Base-by-base conservation (phyloP, 805 yeast genomes). In the Wickerhamiella sorbophila region DNA sequence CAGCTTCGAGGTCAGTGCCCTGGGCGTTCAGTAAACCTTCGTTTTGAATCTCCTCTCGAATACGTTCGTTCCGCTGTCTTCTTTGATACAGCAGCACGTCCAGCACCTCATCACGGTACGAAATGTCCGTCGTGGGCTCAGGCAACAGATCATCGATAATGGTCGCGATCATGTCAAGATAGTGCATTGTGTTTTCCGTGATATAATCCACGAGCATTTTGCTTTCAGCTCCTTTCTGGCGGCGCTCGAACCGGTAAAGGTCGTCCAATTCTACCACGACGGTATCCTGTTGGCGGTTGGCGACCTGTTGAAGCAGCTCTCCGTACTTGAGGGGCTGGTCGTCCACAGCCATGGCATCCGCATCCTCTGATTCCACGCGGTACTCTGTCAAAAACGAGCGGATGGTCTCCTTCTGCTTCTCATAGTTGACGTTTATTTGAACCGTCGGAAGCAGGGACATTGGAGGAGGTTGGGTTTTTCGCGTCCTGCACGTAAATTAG, bases 11-110 rank as follows among this genome's bases (percentile, higher is more conserved):
- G 40, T 43, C 43, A 5, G 37, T 36, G 19, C 44, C 47, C 4
- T 37, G 16, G 31, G 45, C 47, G 21, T 52, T 50, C 9, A 53
- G 62, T 20, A 63, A 49, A 21, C 62, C 65, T 52, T 64, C 67
- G 50, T 51, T 67, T 66, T 48, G 70, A 62, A 54, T 79, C 86
- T 48, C 76, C 79, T 52, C 76, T 43, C 74, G 74, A 29, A 77
- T 66, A 47, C 88, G 72, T 51, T 74, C 74, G 59, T 88, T 88
- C 56, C 95, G 72, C 57, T 84, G 72, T 53, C 72, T 75, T 59
- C 99, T 74, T 65, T 91, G 97, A 56, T 84, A 87, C 50, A 87
- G 67, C 43, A 91, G 84, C 44, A 91, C 93, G 56, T 91, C 98
- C 48, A 91, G 65, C 10, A 91, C 97, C 51, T 84, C 94, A 58